A percentile compares a stretch with the other conserved stretches of the same genome.
These are phyloP conservation scores for Verticillium tricorpus DNA, from an alignment of 2,329 filamentous ascomycete species.

Conservation along the genomic window DNA sequence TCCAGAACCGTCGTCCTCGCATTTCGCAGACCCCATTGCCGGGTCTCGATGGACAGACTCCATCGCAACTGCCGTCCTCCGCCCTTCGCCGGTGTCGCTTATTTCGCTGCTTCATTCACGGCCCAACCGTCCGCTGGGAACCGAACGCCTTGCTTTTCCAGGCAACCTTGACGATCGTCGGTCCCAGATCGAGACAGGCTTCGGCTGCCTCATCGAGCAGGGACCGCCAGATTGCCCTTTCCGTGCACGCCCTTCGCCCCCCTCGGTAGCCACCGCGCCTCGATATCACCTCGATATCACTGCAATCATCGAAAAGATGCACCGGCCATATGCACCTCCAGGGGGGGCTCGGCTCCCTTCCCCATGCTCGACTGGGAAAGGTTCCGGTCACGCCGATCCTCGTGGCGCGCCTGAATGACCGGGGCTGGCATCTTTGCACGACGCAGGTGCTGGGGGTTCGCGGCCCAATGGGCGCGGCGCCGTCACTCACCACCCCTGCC, in stretches of 20 bases:
- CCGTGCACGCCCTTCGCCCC: not conserved
- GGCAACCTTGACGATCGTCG: not conserved
- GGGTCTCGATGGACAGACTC: not conserved
- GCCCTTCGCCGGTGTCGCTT: not conserved
- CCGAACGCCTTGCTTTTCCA: not conserved
- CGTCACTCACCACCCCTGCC: not conserved
- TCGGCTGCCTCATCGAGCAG: not conserved
- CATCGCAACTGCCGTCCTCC: not conserved
- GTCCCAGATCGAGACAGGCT: not conserved
- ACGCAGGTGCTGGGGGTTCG: not conserved
- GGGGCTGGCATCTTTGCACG: slow-evolving; percentile 1
- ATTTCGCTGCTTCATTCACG: not conserved
- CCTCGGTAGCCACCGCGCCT: not conserved
- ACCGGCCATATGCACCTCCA: not conserved
- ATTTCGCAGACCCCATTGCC: not conserved
- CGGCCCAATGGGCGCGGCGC: slow-evolving; percentile 3
- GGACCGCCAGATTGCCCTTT: not conserved
- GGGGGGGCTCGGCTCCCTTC: slow-evolving; percentile 1
- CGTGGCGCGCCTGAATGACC: slow-evolving; percentile 13
- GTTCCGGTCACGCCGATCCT: slow-evolving; percentile 14
- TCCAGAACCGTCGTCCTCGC: not conserved
- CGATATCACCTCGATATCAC: not conserved
- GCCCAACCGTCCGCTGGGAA: not conserved
- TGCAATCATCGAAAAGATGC: not conserved
- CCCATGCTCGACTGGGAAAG: slow-evolving; percentile 8